Percentiles rank a stretch among this genome's conserved stretches.
These are phyloP conservation scores for Pistacia integerrima DNA, from an alignment of 345 rosid genomes.

Conservation along the genomic window DNA sequence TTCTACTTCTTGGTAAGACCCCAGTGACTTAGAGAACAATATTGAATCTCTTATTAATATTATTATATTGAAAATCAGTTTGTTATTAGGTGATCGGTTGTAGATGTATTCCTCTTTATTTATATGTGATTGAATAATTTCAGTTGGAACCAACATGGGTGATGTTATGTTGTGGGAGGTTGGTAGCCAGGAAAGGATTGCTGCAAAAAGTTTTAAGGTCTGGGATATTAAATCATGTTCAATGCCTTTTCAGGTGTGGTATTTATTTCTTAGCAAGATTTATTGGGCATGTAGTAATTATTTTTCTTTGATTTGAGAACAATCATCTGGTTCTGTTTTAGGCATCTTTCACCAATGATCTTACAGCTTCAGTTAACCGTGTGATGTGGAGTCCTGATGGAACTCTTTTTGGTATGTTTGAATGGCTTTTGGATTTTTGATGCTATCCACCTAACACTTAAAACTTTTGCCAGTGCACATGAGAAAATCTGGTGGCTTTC, in stretches of 20 bases:
- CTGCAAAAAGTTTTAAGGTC: slow-evolving; percentile 58
- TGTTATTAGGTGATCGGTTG: slow-evolving; percentile 16
- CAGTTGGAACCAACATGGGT: slow-evolving; percentile 86
- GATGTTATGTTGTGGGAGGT: slow-evolving; percentile 75
- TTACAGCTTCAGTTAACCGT: slow-evolving; percentile 66
- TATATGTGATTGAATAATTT: slow-evolving; percentile 26
- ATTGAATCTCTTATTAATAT: slow-evolving; percentile 12
- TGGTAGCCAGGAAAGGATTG: slow-evolving; percentile 65
- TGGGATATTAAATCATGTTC: slow-evolving; percentile 65
- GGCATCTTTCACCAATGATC: slow-evolving; percentile 63
- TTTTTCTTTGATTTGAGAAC: slow-evolving; percentile 8
- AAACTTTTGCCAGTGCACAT: not conserved
- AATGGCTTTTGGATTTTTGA: slow-evolving; percentile 2
- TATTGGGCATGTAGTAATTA: slow-evolving; percentile 16
- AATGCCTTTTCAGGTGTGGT: slow-evolving; percentile 61
- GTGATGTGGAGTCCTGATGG: slow-evolving; percentile 95
- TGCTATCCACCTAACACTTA: not conserved
- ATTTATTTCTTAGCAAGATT: slow-evolving; percentile 13
- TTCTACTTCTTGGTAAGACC: slow-evolving; percentile 73
- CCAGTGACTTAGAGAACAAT: slow-evolving; percentile 14
- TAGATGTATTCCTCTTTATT: slow-evolving; percentile 10
- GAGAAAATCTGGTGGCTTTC: slow-evolving; percentile 12
- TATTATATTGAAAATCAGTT: slow-evolving; percentile 2
- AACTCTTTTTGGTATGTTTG: slow-evolving; percentile 62
- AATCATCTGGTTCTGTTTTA: slow-evolving; percentile 25